phyloP scores from a whole-genome alignment of 2,329 filamentous ascomycete species.

The Dactylellina sp. region DNA sequence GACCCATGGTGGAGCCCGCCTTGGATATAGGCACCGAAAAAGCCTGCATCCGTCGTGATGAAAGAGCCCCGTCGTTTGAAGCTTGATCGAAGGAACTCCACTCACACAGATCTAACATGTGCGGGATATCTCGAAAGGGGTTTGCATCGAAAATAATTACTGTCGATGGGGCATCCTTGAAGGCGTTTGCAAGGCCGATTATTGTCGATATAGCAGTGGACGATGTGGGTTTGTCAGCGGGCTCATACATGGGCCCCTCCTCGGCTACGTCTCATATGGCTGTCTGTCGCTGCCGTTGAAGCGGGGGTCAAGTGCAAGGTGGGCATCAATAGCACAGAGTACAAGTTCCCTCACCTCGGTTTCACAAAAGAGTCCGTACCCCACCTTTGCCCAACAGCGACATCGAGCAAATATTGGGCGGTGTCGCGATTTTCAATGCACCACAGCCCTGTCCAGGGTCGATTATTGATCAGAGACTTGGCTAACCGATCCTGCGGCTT shows the following conservation, averaged over 20 bases:
- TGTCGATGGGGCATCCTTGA: conserved; percentile 47
- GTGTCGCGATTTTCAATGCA: conserved; percentile 22
- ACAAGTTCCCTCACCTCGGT: conserved; percentile 26
- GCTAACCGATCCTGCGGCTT: conserved; percentile 50
- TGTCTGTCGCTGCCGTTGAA: neutral
- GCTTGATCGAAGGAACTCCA: conserved; percentile 28
- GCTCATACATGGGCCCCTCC: conserved; percentile 25
- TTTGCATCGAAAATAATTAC: conserved; percentile 28
- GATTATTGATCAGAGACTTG: conserved; percentile 54
- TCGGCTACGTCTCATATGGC: conserved; percentile 13
- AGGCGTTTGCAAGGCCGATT: conserved; percentile 49
- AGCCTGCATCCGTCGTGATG: conserved; percentile 5
- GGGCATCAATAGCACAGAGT: too few species aligned
- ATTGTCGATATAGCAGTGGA: neutral
- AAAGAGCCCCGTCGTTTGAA: neutral
- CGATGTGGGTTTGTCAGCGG: conserved; percentile 39
- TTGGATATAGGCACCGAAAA: conserved; percentile 46
- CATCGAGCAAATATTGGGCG: conserved; percentile 20
- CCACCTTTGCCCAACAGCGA: conserved; percentile 27
- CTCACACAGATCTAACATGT: conserved; percentile 9
- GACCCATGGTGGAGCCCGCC: conserved; percentile 15
- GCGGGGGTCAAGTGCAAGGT: neutral
- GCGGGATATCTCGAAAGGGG: conserved; percentile 27
- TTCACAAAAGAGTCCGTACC: conserved; percentile 44
- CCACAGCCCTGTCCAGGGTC: conserved; percentile 18